These are phyloP conservation scores for Tardiomyces depauwii DNA, from an alignment of 1,139 yeast genomes.

Conservation along the genomic window DNA sequence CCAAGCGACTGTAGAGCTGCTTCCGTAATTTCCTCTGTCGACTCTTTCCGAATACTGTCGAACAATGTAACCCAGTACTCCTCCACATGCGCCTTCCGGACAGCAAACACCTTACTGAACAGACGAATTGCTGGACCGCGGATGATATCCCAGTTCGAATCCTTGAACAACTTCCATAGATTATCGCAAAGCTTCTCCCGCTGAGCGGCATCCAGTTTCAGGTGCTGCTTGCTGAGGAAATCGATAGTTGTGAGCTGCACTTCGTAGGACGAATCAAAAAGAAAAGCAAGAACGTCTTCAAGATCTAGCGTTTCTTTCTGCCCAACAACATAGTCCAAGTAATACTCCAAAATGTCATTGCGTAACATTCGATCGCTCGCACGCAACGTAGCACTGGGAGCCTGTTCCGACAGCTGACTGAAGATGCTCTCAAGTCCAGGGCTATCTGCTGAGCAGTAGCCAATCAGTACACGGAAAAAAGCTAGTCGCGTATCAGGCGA, in stretches of 20 bases:
- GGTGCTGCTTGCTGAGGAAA: slow-evolving; percentile 13
- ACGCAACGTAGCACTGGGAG: slow-evolving; percentile 1
- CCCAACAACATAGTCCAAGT: slow-evolving; percentile 14
- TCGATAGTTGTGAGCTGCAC: slow-evolving; percentile 37
- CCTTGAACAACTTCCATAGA: slow-evolving; percentile 20
- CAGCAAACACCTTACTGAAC: slow-evolving; percentile 22
- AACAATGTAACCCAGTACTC: slow-evolving; percentile 18
- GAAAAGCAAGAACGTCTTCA: slow-evolving; percentile 19
- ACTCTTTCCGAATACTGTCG: slow-evolving; percentile 15
- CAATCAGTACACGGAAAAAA: neutral
- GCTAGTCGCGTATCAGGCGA: slow-evolving; percentile 9
- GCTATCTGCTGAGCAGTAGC: neutral
- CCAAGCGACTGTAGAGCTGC: slow-evolving; percentile 43
- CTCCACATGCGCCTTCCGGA: slow-evolving; percentile 4
- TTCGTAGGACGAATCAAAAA: slow-evolving; percentile 35
- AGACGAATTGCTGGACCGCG: slow-evolving; percentile 33
- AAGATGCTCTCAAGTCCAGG: neutral
- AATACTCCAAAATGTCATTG: slow-evolving; percentile 19
- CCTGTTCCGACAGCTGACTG: neutral
- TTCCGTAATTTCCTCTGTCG: slow-evolving; percentile 37
- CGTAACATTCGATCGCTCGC: slow-evolving; percentile 20
- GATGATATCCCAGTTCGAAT: slow-evolving; percentile 32
- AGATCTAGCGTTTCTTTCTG: slow-evolving; percentile 14
- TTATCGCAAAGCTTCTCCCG: slow-evolving; percentile 16
- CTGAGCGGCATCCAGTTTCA: slow-evolving; percentile 4